phyloP scores from a whole-genome alignment of 2,329 filamentous ascomycete species.

The Aureobasidium sp. region DNA sequence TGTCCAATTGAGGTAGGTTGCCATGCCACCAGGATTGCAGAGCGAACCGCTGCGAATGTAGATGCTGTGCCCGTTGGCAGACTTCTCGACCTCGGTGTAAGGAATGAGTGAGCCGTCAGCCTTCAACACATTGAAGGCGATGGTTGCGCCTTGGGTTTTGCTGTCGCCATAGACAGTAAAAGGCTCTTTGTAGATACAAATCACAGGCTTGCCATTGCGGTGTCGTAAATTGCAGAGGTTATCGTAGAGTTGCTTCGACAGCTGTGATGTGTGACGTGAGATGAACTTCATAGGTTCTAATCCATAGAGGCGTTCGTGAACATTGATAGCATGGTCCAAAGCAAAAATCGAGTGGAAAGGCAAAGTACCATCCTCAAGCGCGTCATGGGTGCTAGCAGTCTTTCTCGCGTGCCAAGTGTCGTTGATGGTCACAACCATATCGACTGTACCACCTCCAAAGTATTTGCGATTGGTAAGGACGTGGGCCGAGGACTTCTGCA shows the following conservation, averaged over 20 bases:
- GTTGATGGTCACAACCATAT: constrained; percentile 72
- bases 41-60: constrained; percentile 83
- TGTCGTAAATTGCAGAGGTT: constrained; percentile 59
- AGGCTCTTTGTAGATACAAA: constrained; percentile 54
- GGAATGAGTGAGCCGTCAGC: constrained; percentile 67
- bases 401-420: constrained; percentile 81
- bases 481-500: constrained; percentile 62
- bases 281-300: constrained; percentile 56
- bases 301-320: constrained; percentile 63
- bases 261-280: constrained; percentile 61
- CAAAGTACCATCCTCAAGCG: constrained; percentile 83
- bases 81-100: constrained; percentile 78
- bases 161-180: constrained; percentile 37
- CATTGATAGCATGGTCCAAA: constrained; percentile 63
- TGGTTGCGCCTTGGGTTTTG: constrained; percentile 59
- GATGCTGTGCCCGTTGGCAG: constrained; percentile 69
- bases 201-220: constrained; percentile 59
- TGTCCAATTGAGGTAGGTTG: constrained; percentile 62
- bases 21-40: constrained; percentile 86
- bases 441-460: constrained; percentile 92
- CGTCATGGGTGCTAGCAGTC: constrained; percentile 63
- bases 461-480: constrained; percentile 62
- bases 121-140: constrained; percentile 77
- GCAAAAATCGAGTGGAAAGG: constrained; percentile 88
- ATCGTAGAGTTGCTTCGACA: constrained; percentile 54